Conservation (phyloP, 768 basidiomycete genomes). For the Calocera cornea region DNA sequence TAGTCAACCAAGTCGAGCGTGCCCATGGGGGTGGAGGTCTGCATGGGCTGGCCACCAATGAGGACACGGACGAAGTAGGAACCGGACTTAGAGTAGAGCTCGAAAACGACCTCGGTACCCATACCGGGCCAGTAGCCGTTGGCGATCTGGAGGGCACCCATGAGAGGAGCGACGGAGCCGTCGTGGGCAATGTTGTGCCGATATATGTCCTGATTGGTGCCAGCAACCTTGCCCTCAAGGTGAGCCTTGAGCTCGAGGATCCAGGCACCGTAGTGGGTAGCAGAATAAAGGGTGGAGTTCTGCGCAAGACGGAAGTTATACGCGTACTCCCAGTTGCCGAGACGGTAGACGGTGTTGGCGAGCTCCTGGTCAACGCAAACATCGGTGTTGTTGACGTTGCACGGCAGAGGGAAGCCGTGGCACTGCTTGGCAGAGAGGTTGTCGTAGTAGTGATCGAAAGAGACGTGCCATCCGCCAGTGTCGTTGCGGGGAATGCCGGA, state of each 20-base stretch:
- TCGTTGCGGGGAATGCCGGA: constrained; percentile 16
- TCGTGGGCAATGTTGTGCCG: constrained; percentile 20
- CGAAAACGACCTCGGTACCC: constrained; percentile 20
- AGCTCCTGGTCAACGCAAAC: constrained; percentile 15
- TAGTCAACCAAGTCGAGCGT: constrained; percentile 12
- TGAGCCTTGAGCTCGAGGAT: constrained; percentile 15
- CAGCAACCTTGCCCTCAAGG: constrained; percentile 9
- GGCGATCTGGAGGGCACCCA: constrained; percentile 18
- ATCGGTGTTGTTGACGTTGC: constrained; percentile 15
- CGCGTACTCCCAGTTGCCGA: constrained; percentile 18
- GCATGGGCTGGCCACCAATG: constrained; percentile 16
- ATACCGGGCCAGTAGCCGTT: constrained; percentile 19
- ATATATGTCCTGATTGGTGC: constrained; percentile 4
- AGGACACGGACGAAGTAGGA: constrained; percentile 15
- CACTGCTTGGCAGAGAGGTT: constrained; percentile 19
- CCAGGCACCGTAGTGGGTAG: constrained; percentile 16
- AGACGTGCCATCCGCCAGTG: constrained; percentile 16
- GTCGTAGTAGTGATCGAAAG: constrained; percentile 20
- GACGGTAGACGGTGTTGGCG: constrained; percentile 12
- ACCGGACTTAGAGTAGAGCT: constrained; percentile 14
- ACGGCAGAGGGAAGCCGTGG: constrained; percentile 16
- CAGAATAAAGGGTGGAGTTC: constrained; percentile 15
- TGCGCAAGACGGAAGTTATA: constrained; percentile 15
- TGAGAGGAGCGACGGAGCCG: constrained; percentile 16
- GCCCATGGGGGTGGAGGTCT: constrained; percentile 18